Conservation (phyloP, 805 yeast species). For the Teunomyces stri region DNA sequence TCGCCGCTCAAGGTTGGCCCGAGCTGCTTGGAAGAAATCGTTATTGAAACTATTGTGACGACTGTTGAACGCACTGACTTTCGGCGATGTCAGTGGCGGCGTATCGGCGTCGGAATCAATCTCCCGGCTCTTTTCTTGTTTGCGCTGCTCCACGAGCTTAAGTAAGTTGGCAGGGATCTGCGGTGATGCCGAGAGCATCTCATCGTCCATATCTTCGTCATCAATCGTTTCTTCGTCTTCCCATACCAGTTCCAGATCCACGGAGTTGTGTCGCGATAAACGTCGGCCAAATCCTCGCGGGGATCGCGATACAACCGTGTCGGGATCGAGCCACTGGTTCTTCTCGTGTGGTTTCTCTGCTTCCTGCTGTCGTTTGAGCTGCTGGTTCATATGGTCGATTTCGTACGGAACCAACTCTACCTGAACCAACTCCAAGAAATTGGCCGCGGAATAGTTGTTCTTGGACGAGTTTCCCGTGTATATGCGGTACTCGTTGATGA, state of each 20-base stretch:
- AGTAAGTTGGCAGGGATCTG: conserved; percentile 64
- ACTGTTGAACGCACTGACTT: conserved; percentile 12
- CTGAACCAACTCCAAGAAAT: conserved; percentile 72
- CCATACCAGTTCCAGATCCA: conserved; percentile 18
- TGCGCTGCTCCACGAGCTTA: conserved; percentile 50
- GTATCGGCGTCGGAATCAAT: conserved; percentile 12
- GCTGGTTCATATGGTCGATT: conserved; percentile 27
- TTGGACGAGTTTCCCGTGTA: conserved; percentile 63
- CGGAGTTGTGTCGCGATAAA: conserved; percentile 4
- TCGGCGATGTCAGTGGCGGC: conserved; percentile 34
- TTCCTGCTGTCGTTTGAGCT: conserved; percentile 14
- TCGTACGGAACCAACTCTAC: conserved; percentile 48
- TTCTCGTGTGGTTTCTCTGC: neutral
- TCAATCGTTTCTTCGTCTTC: conserved; percentile 29
- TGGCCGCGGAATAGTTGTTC: conserved; percentile 76
- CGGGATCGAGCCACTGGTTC: neutral
- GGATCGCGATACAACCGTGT: neutral
- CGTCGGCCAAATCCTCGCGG: neutral
- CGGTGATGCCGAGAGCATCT: conserved; percentile 58
- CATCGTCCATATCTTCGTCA: conserved; percentile 45
- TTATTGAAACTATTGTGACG: conserved; percentile 21
- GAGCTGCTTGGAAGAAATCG: conserved; percentile 15
- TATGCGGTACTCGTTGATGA: conserved; percentile 80
- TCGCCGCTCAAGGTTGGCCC: conserved; percentile 22
- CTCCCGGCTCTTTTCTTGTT: conserved; percentile 35